A percentile compares a stretch with the other conserved stretches of the same genome.
phyloP scores from a whole-genome alignment of 495 filamentous ascomycete species.

The Aspergillus indologenus region DNA sequence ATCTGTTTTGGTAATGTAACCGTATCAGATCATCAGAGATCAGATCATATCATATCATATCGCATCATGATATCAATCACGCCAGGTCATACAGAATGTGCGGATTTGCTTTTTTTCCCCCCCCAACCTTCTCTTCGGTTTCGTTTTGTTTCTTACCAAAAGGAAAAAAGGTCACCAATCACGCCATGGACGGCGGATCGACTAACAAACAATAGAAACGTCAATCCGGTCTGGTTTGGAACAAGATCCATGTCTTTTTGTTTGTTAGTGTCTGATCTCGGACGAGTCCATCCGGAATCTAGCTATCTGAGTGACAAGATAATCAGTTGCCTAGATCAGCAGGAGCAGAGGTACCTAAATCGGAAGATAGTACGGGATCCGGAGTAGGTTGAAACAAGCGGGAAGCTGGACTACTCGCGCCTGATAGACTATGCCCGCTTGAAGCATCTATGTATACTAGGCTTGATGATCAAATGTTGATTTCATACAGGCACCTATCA shows the following conservation, averaged over 20 bases:
- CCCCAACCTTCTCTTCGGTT: no score
- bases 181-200: background rate
- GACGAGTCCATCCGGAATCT: background rate
- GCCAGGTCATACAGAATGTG: slow-evolving; percentile 4
- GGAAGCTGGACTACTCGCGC: background rate
- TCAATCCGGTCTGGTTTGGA: background rate
- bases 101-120: background rate
- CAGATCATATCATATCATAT: slow-evolving; percentile 8
- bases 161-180: background rate
- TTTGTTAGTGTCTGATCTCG: background rate
- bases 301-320: background rate
- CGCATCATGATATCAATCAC: slow-evolving; percentile 10
- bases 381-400: background rate
- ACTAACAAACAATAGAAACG: background rate
- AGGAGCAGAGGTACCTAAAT: background rate
- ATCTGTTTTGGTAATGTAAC: background rate
- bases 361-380: background rate
- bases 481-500: no score
- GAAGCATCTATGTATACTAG: no score
- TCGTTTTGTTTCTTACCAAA: background rate
- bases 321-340: background rate
- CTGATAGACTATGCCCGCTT: background rate
- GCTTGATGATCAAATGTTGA: no score
- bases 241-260: background rate
- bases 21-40: background rate